A percentile compares a stretch with the other conserved stretches of the same genome.
These are phyloP conservation scores for Tolypocladium paradoxum DNA, from an alignment of 2,329 filamentous ascomycete genomes.

Conservation along the genomic window DNA sequence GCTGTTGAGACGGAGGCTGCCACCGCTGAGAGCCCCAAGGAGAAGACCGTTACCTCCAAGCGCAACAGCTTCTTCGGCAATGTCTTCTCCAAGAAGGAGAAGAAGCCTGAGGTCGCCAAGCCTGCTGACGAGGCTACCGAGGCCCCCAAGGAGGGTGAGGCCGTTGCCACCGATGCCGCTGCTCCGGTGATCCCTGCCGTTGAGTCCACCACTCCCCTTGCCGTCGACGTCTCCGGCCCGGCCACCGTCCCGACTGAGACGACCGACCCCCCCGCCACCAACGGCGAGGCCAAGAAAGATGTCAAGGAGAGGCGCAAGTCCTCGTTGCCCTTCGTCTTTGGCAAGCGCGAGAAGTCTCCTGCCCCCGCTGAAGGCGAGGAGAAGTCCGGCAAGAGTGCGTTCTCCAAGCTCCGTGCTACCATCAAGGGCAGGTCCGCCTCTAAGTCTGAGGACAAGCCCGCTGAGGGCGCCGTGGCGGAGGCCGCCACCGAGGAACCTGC, in stretches of 20 bases:
- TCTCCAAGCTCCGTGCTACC: constrained; percentile 50
- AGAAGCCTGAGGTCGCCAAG: constrained; percentile 43
- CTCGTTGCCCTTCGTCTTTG: constrained; percentile 61
- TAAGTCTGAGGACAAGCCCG: constrained; percentile 32
- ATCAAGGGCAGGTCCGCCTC: constrained; percentile 36
- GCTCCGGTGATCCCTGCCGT: constrained; percentile 50
- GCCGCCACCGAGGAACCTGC: constrained; percentile 22
- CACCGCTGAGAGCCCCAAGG: constrained; percentile 29
- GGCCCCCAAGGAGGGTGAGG: constrained; percentile 33
- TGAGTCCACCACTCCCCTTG: constrained; percentile 44
- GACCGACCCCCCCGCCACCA: constrained; percentile 32
- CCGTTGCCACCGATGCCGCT: constrained; percentile 34
- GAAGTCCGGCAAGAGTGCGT: constrained; percentile 32
- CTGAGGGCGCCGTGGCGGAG: constrained; percentile 23
- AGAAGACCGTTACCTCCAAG: constrained; percentile 41
- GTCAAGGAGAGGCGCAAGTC: constrained; percentile 77
- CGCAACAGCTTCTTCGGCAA: constrained; percentile 46
- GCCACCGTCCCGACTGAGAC: constrained; percentile 36
- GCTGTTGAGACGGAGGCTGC: constrained; percentile 30
- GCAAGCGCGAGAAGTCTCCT: constrained; percentile 61
- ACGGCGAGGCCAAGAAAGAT: constrained; percentile 49
- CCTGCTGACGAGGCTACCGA: constrained; percentile 23
- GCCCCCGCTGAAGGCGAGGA: constrained; percentile 52
- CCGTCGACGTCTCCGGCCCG: constrained; percentile 40
- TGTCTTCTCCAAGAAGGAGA: constrained; percentile 44